Evolutionary conservation across 2,329 filamentous ascomycete genomes (phyloP).

Genomic region (Emmonsiellopsis sp.): DNA sequence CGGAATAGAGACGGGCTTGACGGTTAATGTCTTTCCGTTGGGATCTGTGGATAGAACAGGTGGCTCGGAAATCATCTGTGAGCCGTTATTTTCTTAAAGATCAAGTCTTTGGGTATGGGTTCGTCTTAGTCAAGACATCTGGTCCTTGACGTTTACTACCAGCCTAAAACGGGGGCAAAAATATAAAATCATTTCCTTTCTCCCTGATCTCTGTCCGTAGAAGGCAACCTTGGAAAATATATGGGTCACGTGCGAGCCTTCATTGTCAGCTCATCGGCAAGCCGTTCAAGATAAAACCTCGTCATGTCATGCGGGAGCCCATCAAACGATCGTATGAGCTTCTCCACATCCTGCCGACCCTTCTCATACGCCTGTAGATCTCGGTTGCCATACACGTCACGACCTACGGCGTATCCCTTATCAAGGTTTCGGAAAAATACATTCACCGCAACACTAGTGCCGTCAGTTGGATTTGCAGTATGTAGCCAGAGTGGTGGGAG

Average conservation of each 20-base stretch:
- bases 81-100: no score
- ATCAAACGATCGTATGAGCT: slow-evolving; percentile 41
- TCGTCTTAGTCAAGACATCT: no score
- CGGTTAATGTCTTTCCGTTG: no score
- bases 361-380: slow-evolving; percentile 80
- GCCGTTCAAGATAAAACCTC: slow-evolving; percentile 64
- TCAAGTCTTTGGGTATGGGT: no score
- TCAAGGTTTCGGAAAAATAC: slow-evolving; percentile 72
- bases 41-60: no score
- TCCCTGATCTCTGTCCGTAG: no score
- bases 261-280: slow-evolving; percentile 57
- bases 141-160: no score
- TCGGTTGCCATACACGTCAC: slow-evolving; percentile 80
- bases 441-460: slow-evolving; percentile 70
- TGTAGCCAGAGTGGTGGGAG: slow-evolving; percentile 80
- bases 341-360: slow-evolving; percentile 60
- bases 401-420: slow-evolving; percentile 58
- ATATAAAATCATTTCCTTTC: no score
- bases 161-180: no score
- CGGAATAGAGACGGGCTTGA: no score
- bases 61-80: no score
- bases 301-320: slow-evolving; percentile 55
- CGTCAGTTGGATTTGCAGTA: slow-evolving; percentile 40
- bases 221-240: no score
- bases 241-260: slow-evolving; percentile 4